A percentile compares a stretch with the other conserved stretches of the same genome.
Evolutionary conservation across 768 basidiomycete genomes (phyloP).

Genomic region (Tricholoma matsutake): DNA sequence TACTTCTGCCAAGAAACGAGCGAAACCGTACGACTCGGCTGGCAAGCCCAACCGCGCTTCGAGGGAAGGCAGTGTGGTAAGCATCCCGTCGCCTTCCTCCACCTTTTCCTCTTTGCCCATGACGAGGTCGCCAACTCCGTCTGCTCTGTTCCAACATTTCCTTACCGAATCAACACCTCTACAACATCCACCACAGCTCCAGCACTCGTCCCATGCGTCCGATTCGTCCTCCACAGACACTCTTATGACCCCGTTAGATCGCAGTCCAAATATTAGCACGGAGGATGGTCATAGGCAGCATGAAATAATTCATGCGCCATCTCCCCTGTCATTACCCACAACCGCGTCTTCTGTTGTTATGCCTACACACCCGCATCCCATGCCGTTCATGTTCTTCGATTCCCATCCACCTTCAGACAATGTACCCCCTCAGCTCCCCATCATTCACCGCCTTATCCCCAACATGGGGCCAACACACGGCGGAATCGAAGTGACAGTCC

Average conservation of each 20-base stretch:
- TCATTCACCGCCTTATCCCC: conserved; percentile 83
- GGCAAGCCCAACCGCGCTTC: conserved; percentile 43
- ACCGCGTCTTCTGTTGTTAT: conserved; percentile 25
- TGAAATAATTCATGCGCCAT: conserved; percentile 23
- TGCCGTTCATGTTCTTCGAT: conserved; percentile 65
- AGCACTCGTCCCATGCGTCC: conserved; percentile 39
- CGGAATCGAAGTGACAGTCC: conserved; percentile 91
- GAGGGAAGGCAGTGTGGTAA: conserved; percentile 55
- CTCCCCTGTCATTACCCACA: conserved; percentile 24
- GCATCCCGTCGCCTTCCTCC: conserved; percentile 45
- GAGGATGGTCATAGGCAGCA: conserved; percentile 26
- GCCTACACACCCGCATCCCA: conserved; percentile 35
- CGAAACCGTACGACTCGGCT: conserved; percentile 66
- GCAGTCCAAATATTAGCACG: conserved; percentile 38
- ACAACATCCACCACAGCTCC: conserved; percentile 32
- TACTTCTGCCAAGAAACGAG: conserved; percentile 47
- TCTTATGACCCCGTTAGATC: conserved; percentile 42
- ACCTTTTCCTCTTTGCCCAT: conserved; percentile 41
- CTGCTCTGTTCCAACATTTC: conserved; percentile 30
- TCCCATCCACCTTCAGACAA: conserved; percentile 44
- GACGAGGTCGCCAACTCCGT: conserved; percentile 46
- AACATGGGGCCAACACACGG: conserved; percentile 84
- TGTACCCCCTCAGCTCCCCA: conserved; percentile 55
- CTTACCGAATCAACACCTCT: conserved; percentile 25
- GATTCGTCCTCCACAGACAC: conserved; percentile 47